Evolutionary conservation across 2,329 filamentous ascomycete species (phyloP).

Genomic region (Talaromyces albobiverticillius): DNA sequence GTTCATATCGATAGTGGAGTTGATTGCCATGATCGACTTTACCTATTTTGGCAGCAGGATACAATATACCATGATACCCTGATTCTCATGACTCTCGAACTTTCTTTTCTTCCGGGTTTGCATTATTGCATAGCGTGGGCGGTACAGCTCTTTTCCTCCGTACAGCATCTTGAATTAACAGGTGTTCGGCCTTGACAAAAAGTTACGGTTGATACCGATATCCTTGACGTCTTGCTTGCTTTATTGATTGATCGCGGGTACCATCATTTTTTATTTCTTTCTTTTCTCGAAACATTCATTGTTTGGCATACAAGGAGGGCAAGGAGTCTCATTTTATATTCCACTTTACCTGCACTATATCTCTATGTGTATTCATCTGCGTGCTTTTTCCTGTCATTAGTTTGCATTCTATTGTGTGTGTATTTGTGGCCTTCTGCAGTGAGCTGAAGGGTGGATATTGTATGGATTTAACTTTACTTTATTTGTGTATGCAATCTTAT

Average conservation of each 20-base stretch:
- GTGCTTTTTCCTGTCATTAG: not conserved
- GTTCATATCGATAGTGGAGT: slow-evolving; percentile 19
- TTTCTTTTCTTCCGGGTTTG: slow-evolving; percentile 20
- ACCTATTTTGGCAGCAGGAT: slow-evolving; percentile 3
- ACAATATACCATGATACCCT: slow-evolving; percentile 33
- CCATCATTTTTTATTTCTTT: not conserved
- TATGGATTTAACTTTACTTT: slow-evolving; percentile 4
- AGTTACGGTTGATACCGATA: slow-evolving; percentile 15
- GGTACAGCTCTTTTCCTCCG: slow-evolving; percentile 27
- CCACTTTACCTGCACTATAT: slow-evolving; percentile 12
- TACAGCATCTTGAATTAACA: slow-evolving; percentile 30
- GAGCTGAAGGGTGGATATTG: not conserved
- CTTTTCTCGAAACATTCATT: not conserved
- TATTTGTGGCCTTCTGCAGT: not conserved
- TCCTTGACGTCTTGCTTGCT: slow-evolving; percentile 15
- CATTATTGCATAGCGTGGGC: slow-evolving; percentile 40
- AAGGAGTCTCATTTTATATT: slow-evolving; percentile 12
- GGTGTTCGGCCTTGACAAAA: slow-evolving; percentile 27
- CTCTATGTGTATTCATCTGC: slow-evolving; percentile 9
- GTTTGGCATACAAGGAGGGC: slow-evolving; percentile 4
- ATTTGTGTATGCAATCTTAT: slow-evolving; percentile 1
- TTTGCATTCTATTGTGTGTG: not conserved
- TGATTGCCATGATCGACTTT: slow-evolving; percentile 11
- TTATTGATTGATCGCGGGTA: slow-evolving; percentile 5
- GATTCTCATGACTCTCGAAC: slow-evolving; percentile 29